Conservation (phyloP, 2,329 filamentous ascomycete genomes). For the Lanzia echinophila region DNA sequence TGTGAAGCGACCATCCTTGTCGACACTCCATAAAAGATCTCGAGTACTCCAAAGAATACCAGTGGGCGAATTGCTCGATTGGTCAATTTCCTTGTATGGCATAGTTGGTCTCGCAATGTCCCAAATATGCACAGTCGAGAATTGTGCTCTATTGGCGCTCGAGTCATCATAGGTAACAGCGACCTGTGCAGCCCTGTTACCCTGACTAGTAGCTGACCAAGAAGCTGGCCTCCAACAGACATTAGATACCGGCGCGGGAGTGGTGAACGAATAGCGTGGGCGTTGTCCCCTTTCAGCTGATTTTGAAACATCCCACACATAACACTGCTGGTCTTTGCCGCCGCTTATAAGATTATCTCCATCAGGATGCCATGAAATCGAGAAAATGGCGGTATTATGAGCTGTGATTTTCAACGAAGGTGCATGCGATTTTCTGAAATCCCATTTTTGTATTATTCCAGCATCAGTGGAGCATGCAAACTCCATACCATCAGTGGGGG, state of each 20-base stretch:
- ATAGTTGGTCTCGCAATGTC: constrained; percentile 61
- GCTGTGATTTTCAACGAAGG: constrained; percentile 54
- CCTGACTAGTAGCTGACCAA: constrained; percentile 58
- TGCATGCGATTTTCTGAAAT: constrained; percentile 47
- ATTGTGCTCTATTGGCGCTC: constrained; percentile 46
- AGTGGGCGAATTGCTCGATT: constrained; percentile 51
- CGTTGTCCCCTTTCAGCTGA: constrained; percentile 58
- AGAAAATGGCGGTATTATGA: constrained; percentile 52
- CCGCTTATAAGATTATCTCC: constrained; percentile 59
- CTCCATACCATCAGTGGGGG: constrained; percentile 51
- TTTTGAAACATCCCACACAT: constrained; percentile 59
- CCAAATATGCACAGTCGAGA: constrained; percentile 58
- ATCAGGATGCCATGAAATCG: constrained; percentile 62
- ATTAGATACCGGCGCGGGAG: constrained; percentile 52
- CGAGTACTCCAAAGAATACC: constrained; percentile 57
- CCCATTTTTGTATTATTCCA: constrained; percentile 58
- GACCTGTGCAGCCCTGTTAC: constrained; percentile 53
- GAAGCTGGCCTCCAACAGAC: constrained; percentile 58
- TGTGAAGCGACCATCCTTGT: constrained; percentile 53
- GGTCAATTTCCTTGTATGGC: constrained; percentile 59
- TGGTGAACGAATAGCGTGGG: constrained; percentile 53
- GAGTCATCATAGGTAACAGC: constrained; percentile 56
- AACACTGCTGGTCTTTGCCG: constrained; percentile 53
- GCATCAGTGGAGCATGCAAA: constrained; percentile 60
- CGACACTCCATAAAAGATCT: constrained; percentile 60